Base-by-base conservation (phyloP, 805 yeast genomes). In the Candida railenensis region DNA sequence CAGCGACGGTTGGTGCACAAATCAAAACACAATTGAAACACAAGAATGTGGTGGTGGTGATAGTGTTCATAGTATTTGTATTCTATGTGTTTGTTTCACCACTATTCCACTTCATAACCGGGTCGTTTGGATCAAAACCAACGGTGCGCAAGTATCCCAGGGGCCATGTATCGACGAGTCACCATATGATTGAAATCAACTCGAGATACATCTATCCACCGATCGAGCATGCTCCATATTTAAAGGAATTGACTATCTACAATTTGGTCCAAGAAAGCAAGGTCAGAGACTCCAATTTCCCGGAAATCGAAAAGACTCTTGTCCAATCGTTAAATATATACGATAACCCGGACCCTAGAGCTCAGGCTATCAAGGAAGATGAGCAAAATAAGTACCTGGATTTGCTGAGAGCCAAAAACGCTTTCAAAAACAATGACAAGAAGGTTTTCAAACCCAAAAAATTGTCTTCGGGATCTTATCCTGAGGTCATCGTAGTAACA, bases 401-500 rank as follows among this genome's bases (percentile, higher is more conserved):
- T 12, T 73, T 69, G 32, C 53, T 62, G 4, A 62, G 57, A 37
- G 85, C 82, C 5, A 80, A 78, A 48, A 80, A 77, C 53, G 67
- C 76, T 34, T 87, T 86, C 63, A 74, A 81, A 50, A 81, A 81
- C 47, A 87, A 82, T 53, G 90, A 88, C 38, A 82, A 81, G 57
- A 67, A 78, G 42, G 82, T 77, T 12, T 81, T 59, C 59, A 58
- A 50, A 40, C 74, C 76, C 8, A 69, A 55, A 44, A 9, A 15
- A 12, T 20, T 16, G 14, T 61, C 58, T 18, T 40, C 51, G 15
- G 61, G 63, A 5, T 66, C 76, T 19, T 67, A 65, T 44, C 94
- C 94, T 7, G 85, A 83, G 45, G 73, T 86, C 20, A 82, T 91
- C 18, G 61, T 91, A 34, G 97, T 91, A 14, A 80, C 95, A 0